A percentile compares a stretch with the other conserved stretches of the same genome.
These are phyloP conservation scores for Gleditsia sinensis DNA, from an alignment of 306 rosid species.

Conservation along the genomic window DNA sequence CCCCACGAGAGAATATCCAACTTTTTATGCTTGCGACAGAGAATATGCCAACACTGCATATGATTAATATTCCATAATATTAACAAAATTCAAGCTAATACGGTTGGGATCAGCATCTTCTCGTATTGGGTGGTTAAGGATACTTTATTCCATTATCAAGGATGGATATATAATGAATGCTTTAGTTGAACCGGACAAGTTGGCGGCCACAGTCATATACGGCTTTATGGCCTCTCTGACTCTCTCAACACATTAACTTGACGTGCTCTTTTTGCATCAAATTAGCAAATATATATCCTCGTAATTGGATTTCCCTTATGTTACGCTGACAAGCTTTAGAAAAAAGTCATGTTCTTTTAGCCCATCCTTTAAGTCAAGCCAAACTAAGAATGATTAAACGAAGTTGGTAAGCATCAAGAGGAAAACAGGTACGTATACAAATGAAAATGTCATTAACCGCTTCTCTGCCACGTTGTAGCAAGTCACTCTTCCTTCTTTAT, in stretches of 20 bases:
- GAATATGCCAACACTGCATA: slow-evolving; percentile 66
- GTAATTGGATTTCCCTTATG: background rate
- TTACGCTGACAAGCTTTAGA: background rate
- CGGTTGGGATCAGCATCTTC: slow-evolving; percentile 25
- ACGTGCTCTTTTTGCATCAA: background rate
- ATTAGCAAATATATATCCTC: background rate
- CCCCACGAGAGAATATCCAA: slow-evolving; percentile 70
- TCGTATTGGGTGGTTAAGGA: background rate
- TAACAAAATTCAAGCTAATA: slow-evolving; percentile 14
- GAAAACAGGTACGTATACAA: background rate
- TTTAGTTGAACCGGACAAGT: background rate
- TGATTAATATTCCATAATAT: slow-evolving; percentile 35
- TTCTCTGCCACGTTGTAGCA: too few relatives aligned
- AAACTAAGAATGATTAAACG: background rate
- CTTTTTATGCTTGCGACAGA: slow-evolving; percentile 39
- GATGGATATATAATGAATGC: background rate
- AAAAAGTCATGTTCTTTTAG: background rate
- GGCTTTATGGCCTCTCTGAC: background rate
- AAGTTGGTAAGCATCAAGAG: background rate
- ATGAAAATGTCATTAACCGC: background rate
- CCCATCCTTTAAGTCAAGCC: background rate
- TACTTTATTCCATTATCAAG: slow-evolving; percentile 23
- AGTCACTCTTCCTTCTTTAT: too few relatives aligned
- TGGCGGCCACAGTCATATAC: background rate
- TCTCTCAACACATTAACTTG: background rate